A percentile compares a stretch with the other conserved stretches of the same genome.
Evolutionary conservation across 208 protist genomes (phyloP).

Genomic region (Borovskyia barvae): DNA sequence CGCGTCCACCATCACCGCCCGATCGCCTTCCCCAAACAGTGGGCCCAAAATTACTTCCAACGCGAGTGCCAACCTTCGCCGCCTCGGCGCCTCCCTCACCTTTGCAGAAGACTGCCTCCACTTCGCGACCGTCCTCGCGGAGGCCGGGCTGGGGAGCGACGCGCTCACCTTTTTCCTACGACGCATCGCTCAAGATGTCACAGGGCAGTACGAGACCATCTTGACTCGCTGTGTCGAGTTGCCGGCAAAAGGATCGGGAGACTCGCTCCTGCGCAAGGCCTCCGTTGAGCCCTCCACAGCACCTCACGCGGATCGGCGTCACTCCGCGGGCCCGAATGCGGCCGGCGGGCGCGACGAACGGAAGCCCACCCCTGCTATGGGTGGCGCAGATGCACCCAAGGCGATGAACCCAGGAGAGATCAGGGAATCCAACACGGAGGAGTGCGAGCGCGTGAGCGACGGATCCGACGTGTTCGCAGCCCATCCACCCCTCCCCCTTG

Average conservation of each 20-base stretch:
- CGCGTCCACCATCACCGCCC: neutral
- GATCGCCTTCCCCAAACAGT: too few relatives aligned
- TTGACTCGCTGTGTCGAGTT: conserved; percentile 21
- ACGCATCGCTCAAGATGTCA: conserved; percentile 22
- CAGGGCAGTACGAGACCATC: conserved; percentile 14
- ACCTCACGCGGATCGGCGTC: neutral
- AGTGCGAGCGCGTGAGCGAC: conserved; percentile 15
- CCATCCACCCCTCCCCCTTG: conserved; percentile 41
- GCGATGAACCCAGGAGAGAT: neutral
- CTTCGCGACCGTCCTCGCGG: conserved; percentile 14
- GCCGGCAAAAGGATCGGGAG: too few relatives aligned
- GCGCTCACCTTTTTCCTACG: conserved; percentile 22
- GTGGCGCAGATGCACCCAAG: neutral
- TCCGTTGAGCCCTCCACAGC: neutral
- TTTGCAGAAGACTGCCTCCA: conserved; percentile 22
- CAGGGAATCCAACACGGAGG: neutral
- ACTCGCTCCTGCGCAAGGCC: too few relatives aligned
- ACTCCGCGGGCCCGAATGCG: too few relatives aligned
- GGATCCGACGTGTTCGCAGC: conserved; percentile 7
- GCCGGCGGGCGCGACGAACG: conserved; percentile 7
- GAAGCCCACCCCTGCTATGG: neutral
- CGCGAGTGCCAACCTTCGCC: conserved; percentile 10
- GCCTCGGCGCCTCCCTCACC: conserved; percentile 13
- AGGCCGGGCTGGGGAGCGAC: conserved; percentile 20
- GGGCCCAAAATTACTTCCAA: too few relatives aligned